phyloP scores from a whole-genome alignment of 176 grass and related monocot species.

The Dendrocalamus sinicus region DNA sequence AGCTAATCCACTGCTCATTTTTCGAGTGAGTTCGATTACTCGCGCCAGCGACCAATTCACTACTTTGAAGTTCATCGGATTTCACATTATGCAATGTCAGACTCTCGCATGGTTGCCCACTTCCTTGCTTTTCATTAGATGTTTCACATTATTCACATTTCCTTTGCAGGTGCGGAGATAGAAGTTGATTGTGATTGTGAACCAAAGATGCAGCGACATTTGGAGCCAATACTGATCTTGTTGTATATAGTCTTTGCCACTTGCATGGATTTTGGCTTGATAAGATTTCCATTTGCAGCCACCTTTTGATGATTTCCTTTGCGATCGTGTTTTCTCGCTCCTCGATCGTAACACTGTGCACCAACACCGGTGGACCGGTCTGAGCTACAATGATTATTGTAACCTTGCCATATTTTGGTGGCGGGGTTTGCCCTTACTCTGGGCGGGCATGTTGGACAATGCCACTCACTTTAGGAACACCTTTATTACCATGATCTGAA shows the following conservation, averaged over 20 bases:
- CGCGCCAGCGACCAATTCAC: slow-evolving; percentile 9
- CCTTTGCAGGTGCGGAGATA: slow-evolving; percentile 26
- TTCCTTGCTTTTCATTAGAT: slow-evolving; percentile 40
- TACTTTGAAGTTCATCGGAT: slow-evolving; percentile 11
- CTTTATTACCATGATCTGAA: slow-evolving; percentile 85
- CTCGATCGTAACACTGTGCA: slow-evolving; percentile 42
- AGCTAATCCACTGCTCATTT: slow-evolving; percentile 36
- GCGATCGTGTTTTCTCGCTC: slow-evolving; percentile 48
- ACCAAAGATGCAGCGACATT: slow-evolving; percentile 36
- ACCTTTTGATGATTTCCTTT: slow-evolving; percentile 57
- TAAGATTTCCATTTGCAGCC: slow-evolving; percentile 62
- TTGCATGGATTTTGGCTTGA: slow-evolving; percentile 40
- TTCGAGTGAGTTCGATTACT: slow-evolving; percentile 21
- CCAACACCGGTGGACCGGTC: slow-evolving; percentile 44
- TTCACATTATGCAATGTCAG: slow-evolving; percentile 22
- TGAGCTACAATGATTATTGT: slow-evolving; percentile 72
- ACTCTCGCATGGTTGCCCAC: slow-evolving; percentile 36
- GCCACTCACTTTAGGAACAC: slow-evolving; percentile 90
- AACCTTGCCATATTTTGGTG: slow-evolving; percentile 99
- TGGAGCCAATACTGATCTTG: slow-evolving; percentile 43
- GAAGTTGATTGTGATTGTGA: slow-evolving; percentile 43
- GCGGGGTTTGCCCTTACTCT: slow-evolving; percentile 83
- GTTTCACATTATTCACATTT: slow-evolving; percentile 35
- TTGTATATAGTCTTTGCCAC: slow-evolving; percentile 40
- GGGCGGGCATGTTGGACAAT: slow-evolving; percentile 76